phyloP scores from a whole-genome alignment of 805 yeast species.

The Sungouiozyma ichnusensis region DNA sequence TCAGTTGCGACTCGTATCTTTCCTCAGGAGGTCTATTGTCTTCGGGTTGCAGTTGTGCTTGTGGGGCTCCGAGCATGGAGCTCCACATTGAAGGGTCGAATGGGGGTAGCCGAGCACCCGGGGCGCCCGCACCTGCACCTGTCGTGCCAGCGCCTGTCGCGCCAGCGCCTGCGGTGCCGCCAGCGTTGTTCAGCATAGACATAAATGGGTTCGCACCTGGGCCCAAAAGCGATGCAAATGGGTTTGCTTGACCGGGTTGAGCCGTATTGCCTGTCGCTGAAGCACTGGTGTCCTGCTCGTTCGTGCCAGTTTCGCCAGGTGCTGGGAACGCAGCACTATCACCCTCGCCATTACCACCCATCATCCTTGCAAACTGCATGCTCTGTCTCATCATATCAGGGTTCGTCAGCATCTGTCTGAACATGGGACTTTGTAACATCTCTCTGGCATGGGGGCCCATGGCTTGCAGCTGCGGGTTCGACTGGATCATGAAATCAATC shows the following conservation, averaged over 20 bases:
- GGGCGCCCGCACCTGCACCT: background rate
- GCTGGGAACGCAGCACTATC: conserved; percentile 33
- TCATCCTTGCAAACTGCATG: conserved; percentile 59
- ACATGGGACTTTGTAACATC: conserved; percentile 72
- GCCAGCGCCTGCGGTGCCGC: conserved; percentile 13
- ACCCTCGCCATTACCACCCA: conserved; percentile 28
- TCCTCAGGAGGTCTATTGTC: conserved; percentile 75
- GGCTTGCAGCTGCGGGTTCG: conserved; percentile 71
- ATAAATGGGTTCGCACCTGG: conserved; percentile 37
- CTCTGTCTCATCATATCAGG: conserved; percentile 79
- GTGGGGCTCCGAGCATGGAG: conserved; percentile 23
- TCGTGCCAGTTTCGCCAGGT: conserved; percentile 33
- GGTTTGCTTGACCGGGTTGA: conserved; percentile 33
- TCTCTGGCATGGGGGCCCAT: conserved; percentile 87
- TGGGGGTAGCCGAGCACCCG: background rate
- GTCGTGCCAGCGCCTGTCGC: too few species aligned
- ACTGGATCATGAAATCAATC: conserved; percentile 70
- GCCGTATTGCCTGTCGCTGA: conserved; percentile 11
- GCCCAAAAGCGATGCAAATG: conserved; percentile 38
- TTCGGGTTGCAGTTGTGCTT: conserved; percentile 20
- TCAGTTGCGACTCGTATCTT: conserved; percentile 57
- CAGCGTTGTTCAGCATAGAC: too few species aligned
- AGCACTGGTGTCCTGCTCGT: conserved; percentile 19
- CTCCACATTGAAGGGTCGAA: conserved; percentile 21
- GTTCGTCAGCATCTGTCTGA: conserved; percentile 69